Evolutionary conservation across 1,284 basidiomycete species (phyloP).

Genomic region (Ustilago nuda): DNA sequence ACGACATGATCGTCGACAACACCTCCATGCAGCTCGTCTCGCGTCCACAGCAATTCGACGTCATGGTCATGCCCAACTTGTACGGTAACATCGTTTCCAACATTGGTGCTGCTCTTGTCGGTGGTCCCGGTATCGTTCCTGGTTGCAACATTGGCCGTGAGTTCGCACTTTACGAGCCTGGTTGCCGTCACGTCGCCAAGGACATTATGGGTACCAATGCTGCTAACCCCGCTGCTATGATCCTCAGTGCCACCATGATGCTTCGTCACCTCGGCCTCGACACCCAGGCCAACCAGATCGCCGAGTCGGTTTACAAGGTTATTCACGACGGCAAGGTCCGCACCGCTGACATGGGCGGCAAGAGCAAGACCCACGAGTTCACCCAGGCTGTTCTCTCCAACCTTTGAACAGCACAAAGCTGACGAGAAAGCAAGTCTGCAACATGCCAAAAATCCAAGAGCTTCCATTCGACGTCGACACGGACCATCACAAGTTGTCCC

Average conservation of each 20-base stretch:
- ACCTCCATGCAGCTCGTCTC: constrained; percentile 99
- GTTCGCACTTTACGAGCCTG: constrained; percentile 98
- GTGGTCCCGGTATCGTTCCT: constrained; percentile 96
- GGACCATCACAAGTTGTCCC: background rate
- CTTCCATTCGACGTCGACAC: constrained; percentile 21
- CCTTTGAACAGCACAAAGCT: constrained; percentile 36
- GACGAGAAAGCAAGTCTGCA: background rate
- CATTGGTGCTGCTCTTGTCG: constrained; percentile 97
- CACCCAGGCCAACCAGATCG: constrained; percentile 93
- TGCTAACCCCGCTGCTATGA: constrained; percentile 98
- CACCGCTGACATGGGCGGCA: constrained; percentile 93
- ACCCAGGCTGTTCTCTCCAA: constrained; percentile 66
- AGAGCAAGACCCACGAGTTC: constrained; percentile 67
- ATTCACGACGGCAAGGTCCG: constrained; percentile 88
- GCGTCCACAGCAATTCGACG: constrained; percentile 94
- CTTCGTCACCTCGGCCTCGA: constrained; percentile 97
- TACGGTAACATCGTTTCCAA: constrained; percentile 98
- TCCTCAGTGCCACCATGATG: constrained; percentile 98
- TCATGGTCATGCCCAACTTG: constrained; percentile 97
- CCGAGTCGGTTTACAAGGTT: constrained; percentile 90
- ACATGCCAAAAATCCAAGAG: constrained; percentile 3
- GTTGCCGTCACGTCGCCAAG: constrained; percentile 97
- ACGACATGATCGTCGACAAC: constrained; percentile 99
- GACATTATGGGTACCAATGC: constrained; percentile 98
- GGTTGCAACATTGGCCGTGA: constrained; percentile 98